Evolutionary conservation across 2,329 filamentous ascomycete species (phyloP).

Genomic region (Furcasterigmium sp.): DNA sequence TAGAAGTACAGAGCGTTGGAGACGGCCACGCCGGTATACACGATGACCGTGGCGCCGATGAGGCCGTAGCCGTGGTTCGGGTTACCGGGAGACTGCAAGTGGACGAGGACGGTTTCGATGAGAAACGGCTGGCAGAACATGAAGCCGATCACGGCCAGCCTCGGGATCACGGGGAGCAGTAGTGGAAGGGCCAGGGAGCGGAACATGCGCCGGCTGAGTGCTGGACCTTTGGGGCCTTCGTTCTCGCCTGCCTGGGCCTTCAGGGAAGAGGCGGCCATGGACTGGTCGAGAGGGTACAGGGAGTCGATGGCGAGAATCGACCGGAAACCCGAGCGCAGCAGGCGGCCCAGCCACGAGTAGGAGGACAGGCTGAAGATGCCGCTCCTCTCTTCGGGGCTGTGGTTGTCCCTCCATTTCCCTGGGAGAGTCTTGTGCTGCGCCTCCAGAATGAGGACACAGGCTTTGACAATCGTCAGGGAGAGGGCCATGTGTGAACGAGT

Average conservation of each 20-base stretch:
- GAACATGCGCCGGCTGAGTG: constrained; percentile 3
- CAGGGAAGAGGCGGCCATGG: constrained; percentile 12
- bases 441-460: constrained; percentile 30
- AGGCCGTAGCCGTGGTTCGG: constrained; percentile 31
- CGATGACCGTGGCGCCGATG: constrained; percentile 32
- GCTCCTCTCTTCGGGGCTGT: constrained; percentile 33
- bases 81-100: constrained; percentile 17
- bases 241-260: not conserved
- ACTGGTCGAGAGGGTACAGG: constrained; percentile 23
- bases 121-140: constrained; percentile 35
- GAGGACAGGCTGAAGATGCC: constrained; percentile 23
- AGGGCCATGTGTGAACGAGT: constrained; percentile 6
- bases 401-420: constrained; percentile 27
- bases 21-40: constrained; percentile 34
- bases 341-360: constrained; percentile 27
- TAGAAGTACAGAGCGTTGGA: constrained; percentile 27
- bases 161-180: constrained; percentile 26
- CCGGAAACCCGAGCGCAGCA: constrained; percentile 26
- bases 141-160: constrained; percentile 24
- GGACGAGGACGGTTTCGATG: constrained; percentile 22
- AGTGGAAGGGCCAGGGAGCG: constrained; percentile 23
- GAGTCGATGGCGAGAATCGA: constrained; percentile 24
- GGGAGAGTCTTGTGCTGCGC: constrained; percentile 30
- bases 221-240: not conserved
- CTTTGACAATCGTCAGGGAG: constrained; percentile 21